Conservation (phyloP, 805 yeast species). For the Metschnikowia vanudenii region DNA sequence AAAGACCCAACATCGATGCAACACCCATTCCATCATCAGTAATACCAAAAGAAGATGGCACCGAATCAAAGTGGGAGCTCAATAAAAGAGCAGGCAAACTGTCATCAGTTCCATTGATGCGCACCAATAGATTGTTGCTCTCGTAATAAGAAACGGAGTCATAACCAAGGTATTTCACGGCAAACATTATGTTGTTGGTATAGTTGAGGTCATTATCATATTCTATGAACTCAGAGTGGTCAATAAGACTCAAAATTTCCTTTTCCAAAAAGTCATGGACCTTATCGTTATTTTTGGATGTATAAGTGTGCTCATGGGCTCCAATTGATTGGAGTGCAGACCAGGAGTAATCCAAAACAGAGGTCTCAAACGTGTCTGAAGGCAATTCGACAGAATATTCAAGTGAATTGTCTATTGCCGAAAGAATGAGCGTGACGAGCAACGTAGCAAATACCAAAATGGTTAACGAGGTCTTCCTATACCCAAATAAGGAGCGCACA, state of each 20-base stretch:
- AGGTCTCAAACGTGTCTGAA: slow-evolving; percentile 34
- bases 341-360: slow-evolving; percentile 55
- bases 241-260: slow-evolving; percentile 31
- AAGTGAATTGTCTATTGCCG: slow-evolving; percentile 38
- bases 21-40: slow-evolving; percentile 93
- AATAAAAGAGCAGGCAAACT: slow-evolving; percentile 64
- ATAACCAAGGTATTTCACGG: slow-evolving; percentile 47
- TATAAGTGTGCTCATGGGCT: slow-evolving; percentile 69
- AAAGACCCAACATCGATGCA: slow-evolving; percentile 72
- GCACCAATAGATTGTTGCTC: slow-evolving; percentile 75
- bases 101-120: slow-evolving; percentile 62
- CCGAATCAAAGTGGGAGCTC: slow-evolving; percentile 88
- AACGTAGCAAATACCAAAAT: slow-evolving; percentile 51
- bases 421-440: slow-evolving; percentile 38
- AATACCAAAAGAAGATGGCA: slow-evolving; percentile 81
- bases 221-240: slow-evolving; percentile 35
- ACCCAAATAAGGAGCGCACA: slow-evolving; percentile 57
- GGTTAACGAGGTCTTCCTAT: slow-evolving; percentile 69
- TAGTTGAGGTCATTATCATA: slow-evolving; percentile 41
- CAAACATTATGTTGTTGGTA: slow-evolving; percentile 48
- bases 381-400: slow-evolving; percentile 45
- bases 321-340: slow-evolving; percentile 68
- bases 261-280: slow-evolving; percentile 66
- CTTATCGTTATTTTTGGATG: slow-evolving; percentile 69
- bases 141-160: slow-evolving; percentile 71